Base-by-base conservation (phyloP, 73 alveolate genomes). In the Paramecium octaurelia region DNA sequence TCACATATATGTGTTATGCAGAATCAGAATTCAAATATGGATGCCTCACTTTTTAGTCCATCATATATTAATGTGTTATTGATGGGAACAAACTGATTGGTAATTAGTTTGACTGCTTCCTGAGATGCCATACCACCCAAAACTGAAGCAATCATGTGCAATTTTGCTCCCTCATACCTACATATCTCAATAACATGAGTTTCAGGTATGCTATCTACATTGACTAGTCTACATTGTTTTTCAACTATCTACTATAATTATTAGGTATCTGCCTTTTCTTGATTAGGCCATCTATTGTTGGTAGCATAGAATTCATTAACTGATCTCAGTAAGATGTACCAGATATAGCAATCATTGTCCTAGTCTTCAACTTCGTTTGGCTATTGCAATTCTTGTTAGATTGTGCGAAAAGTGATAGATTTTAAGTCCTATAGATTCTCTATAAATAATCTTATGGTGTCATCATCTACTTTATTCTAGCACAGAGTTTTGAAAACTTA, bases 81-180 rank as follows among this genome's bases (percentile, higher is more conserved):
- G 36, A 97, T 93, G 10, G 99, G 98, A 31, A 97, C 97, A 93
- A 96, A 97, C 92, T 98, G 97, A 70, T 95, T 75, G 38, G 99
- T 97, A 3, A 98, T 97, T 91, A 98, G 58, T 95, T 98, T 98
- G 42, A 98, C 95, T 2, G 99, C 98, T 93, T 98, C 99, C 93
- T 98, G 97, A 57, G 99, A 93, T 4, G 99, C 99, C 38, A 97
- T 95, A 36, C 99, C 99, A n/a, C 99, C 99, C 8, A 98, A 69
- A 20, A 98, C 93, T 20, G 99, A 97, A 58, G 97, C 93, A 35
- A 96, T 93, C 43, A 96, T 96, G 92, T 98, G 99, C 24, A 97
- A 95, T 60, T 93, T 93, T 27, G 97, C 71, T 69, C 96, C 96
- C 38, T 97, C 95, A 94, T 92, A 96, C 92, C 99, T 95, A 40